phyloP scores from a whole-genome alignment of 768 basidiomycete genomes.

The Termitomyces sp. region DNA sequence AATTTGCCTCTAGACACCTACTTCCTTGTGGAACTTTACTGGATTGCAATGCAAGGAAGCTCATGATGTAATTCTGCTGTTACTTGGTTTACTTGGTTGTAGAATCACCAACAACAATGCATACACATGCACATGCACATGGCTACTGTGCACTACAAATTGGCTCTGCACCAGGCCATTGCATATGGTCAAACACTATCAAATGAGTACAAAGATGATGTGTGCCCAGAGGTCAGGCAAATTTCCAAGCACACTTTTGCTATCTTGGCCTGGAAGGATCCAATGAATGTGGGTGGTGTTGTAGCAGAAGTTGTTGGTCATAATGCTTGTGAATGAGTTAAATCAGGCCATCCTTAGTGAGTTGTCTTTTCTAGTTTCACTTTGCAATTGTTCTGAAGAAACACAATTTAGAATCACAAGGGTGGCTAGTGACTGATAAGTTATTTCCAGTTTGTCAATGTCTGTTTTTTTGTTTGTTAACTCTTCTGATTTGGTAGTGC shows the following conservation, averaged over 20 bases:
- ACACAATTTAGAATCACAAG: conserved; percentile 65
- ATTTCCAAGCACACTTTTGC: conserved; percentile 75
- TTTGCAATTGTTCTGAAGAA: not conserved
- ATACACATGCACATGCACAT: too few relatives aligned
- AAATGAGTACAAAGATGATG: conserved; percentile 63
- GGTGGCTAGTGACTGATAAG: conserved; percentile 48
- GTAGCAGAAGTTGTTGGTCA: conserved; percentile 68
- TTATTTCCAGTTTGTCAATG: too few relatives aligned
- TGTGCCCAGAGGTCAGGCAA: conserved; percentile 58
- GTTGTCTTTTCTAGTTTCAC: conserved; percentile 20
- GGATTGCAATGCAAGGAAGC: too few relatives aligned
- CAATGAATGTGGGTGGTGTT: conserved; percentile 60
- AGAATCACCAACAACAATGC: too few relatives aligned
- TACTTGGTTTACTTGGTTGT: too few relatives aligned
- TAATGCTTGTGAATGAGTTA: conserved; percentile 67
- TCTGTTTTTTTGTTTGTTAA: too few relatives aligned
- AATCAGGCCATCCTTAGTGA: conserved; percentile 82
- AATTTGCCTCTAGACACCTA: too few relatives aligned
- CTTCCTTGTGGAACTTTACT: too few relatives aligned
- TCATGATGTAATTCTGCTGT: too few relatives aligned
- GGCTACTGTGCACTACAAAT: conserved; percentile 38
- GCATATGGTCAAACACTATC: conserved; percentile 72
- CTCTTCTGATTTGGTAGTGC: too few relatives aligned
- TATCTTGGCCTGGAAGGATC: conserved; percentile 78
- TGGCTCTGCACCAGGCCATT: conserved; percentile 63